These are phyloP conservation scores for Hypoxylon intermedium DNA, from an alignment of 495 filamentous ascomycete genomes.

Conservation along the genomic window DNA sequence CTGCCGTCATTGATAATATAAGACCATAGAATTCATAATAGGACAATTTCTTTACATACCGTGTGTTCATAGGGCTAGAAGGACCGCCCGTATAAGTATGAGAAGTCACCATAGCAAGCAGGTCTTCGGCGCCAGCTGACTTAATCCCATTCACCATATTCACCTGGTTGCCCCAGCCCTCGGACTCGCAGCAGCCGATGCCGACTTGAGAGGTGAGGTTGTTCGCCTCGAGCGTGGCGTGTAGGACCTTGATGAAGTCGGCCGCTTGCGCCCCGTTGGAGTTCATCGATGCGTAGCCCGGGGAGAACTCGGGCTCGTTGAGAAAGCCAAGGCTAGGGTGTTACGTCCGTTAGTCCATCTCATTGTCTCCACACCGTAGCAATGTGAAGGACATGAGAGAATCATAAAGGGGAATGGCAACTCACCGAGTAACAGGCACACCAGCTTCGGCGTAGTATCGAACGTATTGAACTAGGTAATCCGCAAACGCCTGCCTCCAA, in stretches of 20 bases:
- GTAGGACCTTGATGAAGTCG: slow-evolving; percentile 51
- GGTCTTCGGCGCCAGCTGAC: slow-evolving; percentile 38
- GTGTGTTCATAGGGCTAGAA: slow-evolving; percentile 41
- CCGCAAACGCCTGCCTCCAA: slow-evolving; percentile 63
- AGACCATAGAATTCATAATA: neutral
- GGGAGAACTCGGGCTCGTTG: slow-evolving; percentile 52
- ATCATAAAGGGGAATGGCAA: slow-evolving; percentile 51
- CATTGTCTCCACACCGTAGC: too few relatives aligned
- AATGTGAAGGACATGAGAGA: slow-evolving; percentile 34
- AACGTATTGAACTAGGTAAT: slow-evolving; percentile 62
- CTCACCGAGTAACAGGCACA: slow-evolving; percentile 58
- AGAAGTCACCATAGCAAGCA: slow-evolving; percentile 46
- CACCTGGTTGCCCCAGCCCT: slow-evolving; percentile 51
- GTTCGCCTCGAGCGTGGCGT: slow-evolving; percentile 41
- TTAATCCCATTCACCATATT: slow-evolving; percentile 49
- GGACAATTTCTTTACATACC: slow-evolving; percentile 9
- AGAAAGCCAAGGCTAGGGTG: slow-evolving; percentile 41
- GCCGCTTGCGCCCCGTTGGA: slow-evolving; percentile 48
- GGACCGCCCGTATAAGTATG: slow-evolving; percentile 51
- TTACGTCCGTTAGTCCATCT: slow-evolving; percentile 30
- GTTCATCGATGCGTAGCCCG: slow-evolving; percentile 50
- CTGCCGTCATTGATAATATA: too few relatives aligned
- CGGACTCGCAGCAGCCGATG: slow-evolving; percentile 51
- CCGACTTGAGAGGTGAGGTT: slow-evolving; percentile 43
- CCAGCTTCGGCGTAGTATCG: slow-evolving; percentile 59